A percentile compares a stretch with the other conserved stretches of the same genome.
These are phyloP conservation scores for Nymphaea colorata DNA, from an alignment of 164 flowering plant species.

Conservation along the genomic window DNA sequence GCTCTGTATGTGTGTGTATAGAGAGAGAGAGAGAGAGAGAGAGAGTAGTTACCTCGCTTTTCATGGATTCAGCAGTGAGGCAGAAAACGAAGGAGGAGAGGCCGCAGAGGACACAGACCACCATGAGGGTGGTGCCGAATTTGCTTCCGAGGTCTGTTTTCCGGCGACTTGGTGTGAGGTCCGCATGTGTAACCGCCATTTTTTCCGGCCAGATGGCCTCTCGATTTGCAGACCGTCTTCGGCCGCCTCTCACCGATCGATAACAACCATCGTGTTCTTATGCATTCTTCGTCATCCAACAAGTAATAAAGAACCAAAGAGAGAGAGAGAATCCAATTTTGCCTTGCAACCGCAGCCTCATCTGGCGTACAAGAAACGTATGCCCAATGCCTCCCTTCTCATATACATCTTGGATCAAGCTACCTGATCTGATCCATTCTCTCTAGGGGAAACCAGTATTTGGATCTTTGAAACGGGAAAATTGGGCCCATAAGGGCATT, in stretches of 20 bases:
- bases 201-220: neutral
- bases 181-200: conserved; percentile 85
- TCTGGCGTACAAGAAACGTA: neutral
- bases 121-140: conserved; percentile 41
- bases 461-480: neutral
- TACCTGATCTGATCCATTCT: neutral
- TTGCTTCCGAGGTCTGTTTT: conserved; percentile 51
- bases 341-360: neutral
- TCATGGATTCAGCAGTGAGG: conserved; percentile 58
- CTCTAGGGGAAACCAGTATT: neutral
- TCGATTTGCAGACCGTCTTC: neutral
- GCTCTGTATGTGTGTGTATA: too few species aligned
- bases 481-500: too few species aligned
- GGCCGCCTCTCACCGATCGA: neutral
- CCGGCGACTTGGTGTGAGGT: conserved; percentile 43
- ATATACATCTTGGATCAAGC: neutral
- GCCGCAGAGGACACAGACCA: conserved; percentile 57
- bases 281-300: too few species aligned
- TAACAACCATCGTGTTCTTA: neutral
- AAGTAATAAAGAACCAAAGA: neutral
- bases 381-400: neutral
- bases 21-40: neutral
- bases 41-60: neutral
- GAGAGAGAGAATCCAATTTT: conserved; percentile 26
- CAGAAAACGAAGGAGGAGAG: conserved; percentile 68